These are phyloP conservation scores for Aspergillus nanangensis DNA, from an alignment of 495 filamentous ascomycete genomes.

Conservation along the genomic window DNA sequence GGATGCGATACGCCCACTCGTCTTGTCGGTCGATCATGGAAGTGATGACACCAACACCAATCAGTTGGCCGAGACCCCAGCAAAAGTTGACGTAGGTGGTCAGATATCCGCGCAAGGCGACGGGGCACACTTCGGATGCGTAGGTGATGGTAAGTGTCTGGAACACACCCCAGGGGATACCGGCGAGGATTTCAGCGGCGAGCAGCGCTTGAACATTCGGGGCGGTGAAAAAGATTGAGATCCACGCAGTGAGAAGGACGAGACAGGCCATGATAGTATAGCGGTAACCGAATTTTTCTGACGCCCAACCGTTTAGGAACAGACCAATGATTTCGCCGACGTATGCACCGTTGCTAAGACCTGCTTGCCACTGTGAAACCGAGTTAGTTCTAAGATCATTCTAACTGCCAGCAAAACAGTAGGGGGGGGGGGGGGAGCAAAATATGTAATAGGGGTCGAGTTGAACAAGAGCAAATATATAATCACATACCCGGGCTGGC, in stretches of 20 bases:
- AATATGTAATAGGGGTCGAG: too few relatives aligned
- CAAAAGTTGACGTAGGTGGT: conserved; percentile 82
- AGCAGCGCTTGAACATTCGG: conserved; percentile 63
- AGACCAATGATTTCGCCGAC: conserved; percentile 73
- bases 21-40: conserved; percentile 53
- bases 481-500: conserved; percentile 49
- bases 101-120: conserved; percentile 66
- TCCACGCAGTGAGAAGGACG: conserved; percentile 61
- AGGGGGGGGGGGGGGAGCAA: too few relatives aligned
- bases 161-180: conserved; percentile 80
- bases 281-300: conserved; percentile 69
- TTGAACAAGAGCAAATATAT: too few relatives aligned
- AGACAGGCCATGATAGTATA: conserved; percentile 70
- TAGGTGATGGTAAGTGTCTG: conserved; percentile 78
- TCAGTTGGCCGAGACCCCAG: conserved; percentile 75
- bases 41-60: conserved; percentile 70
- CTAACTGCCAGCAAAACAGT: too few relatives aligned
- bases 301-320: conserved; percentile 70
- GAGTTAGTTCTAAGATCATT: too few relatives aligned
- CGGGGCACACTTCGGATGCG: conserved; percentile 74
- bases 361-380: conserved; percentile 61
- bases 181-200: conserved; percentile 70
- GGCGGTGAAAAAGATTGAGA: conserved; percentile 73
- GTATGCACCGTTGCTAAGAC: conserved; percentile 63
- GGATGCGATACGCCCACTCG: conserved; percentile 65